A percentile compares a stretch with the other conserved stretches of the same genome.
Evolutionary conservation across 768 basidiomycete species (phyloP).

Genomic region (Mrakia hoshinonis): DNA sequence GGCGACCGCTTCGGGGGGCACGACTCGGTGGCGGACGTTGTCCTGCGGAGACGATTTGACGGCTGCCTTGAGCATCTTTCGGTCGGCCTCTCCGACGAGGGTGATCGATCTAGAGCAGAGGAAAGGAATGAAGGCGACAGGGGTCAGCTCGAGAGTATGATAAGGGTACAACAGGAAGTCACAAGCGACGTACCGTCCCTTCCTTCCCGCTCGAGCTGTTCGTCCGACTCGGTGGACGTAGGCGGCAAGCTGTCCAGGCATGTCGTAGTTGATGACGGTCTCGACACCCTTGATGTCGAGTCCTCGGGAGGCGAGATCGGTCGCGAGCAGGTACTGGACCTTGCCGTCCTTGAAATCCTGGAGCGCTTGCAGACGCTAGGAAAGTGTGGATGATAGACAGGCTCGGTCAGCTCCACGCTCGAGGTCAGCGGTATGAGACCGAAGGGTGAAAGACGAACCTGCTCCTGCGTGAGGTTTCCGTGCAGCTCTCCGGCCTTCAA

Average conservation of each 20-base stretch:
- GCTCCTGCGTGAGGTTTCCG: conserved; percentile 91
- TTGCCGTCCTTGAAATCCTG: conserved; percentile 76
- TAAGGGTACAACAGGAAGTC: conserved; percentile 2
- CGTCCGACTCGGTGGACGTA: conserved; percentile 96
- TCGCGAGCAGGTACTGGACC: conserved; percentile 91
- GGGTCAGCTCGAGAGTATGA: background rate
- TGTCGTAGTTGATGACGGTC: conserved; percentile 97
- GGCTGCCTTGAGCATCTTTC: conserved; percentile 90
- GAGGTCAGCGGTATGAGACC: no score
- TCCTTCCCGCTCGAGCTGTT: conserved; percentile 87
- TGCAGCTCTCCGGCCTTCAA: conserved; percentile 88
- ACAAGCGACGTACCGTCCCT: conserved; percentile 61
- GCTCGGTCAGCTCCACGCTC: no score
- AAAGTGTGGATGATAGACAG: no score
- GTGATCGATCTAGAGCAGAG: conserved; percentile 66
- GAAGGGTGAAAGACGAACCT: conserved; percentile 49
- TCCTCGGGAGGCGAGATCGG: conserved; percentile 70
- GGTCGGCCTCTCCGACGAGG: conserved; percentile 87
- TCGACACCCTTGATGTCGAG: conserved; percentile 56
- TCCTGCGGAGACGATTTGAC: conserved; percentile 76
- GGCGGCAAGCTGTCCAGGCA: conserved; percentile 85
- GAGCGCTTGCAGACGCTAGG: conserved; percentile 72
- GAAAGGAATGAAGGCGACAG: conserved; percentile 1
- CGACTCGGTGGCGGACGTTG: conserved; percentile 76
- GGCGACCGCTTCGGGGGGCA: conserved; percentile 64